Evolutionary conservation across 2,329 filamentous ascomycete genomes (phyloP).

Genomic region (Xylogone sp.): DNA sequence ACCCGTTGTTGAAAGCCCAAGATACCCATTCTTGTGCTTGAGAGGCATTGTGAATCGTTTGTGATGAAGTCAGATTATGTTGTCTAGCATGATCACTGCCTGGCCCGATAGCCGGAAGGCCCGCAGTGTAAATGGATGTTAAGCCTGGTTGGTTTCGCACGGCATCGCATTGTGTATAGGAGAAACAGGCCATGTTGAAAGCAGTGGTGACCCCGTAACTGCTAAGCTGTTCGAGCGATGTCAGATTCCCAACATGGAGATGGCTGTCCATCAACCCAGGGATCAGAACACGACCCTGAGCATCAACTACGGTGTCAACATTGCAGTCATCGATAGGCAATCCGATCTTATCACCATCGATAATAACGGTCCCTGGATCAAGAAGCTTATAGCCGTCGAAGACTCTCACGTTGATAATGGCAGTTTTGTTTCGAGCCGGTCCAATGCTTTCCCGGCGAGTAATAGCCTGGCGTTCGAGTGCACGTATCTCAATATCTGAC

Average conservation of each 20-base stretch:
- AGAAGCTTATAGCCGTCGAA: slow-evolving; percentile 4
- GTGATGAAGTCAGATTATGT: not conserved
- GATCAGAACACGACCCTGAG: slow-evolving; percentile 20
- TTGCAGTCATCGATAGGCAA: not conserved
- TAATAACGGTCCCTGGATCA: slow-evolving; percentile 4
- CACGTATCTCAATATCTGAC: not conserved
- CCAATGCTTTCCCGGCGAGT: not conserved
- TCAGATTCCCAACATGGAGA: slow-evolving; percentile 19
- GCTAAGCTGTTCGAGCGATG: slow-evolving; percentile 17
- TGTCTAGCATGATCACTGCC: slow-evolving; percentile 4
- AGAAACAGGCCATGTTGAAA: slow-evolving; percentile 24
- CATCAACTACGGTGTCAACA: slow-evolving; percentile 17
- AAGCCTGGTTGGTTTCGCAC: slow-evolving; percentile 5
- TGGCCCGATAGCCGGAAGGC: slow-evolving; percentile 2
- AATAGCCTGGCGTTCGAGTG: not conserved
- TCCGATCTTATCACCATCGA: slow-evolving; percentile 4
- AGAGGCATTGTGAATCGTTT: not conserved
- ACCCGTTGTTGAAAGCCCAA: slow-evolving; percentile 5
- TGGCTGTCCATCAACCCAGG: slow-evolving; percentile 29
- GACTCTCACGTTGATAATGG: slow-evolving; percentile 4
- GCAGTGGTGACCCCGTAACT: slow-evolving; percentile 25
- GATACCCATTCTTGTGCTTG: slow-evolving; percentile 4
- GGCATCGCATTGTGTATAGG: slow-evolving; percentile 11
- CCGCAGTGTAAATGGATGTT: slow-evolving; percentile 6
- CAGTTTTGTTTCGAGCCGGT: slow-evolving; percentile 2